Percentiles rank a stretch among this genome's conserved stretches.
Conservation (phyloP, 768 basidiomycete species). For the Kwoniella sp. region DNA sequence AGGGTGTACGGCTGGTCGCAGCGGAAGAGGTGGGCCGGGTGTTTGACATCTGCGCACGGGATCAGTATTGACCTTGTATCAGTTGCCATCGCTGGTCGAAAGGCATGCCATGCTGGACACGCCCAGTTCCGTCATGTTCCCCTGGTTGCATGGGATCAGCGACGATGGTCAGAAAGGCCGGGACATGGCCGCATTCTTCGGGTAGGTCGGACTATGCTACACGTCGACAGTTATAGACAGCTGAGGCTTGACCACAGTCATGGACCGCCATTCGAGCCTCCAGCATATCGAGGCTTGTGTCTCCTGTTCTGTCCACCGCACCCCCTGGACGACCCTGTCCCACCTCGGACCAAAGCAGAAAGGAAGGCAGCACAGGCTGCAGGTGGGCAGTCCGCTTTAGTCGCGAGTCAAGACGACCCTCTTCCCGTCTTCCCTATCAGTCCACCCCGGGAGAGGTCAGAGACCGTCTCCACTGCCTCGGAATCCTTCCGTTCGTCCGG, state of each 20-base stretch:
- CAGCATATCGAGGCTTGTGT: slow-evolving; percentile 44
- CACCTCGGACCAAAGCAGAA: no score
- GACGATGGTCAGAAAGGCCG: slow-evolving; percentile 42
- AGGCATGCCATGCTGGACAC: slow-evolving; percentile 41
- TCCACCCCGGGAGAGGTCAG: slow-evolving; percentile 32
- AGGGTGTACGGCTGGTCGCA: slow-evolving; percentile 36
- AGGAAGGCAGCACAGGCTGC: no score
- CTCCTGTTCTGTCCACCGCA: slow-evolving; percentile 39
- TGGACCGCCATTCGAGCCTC: slow-evolving; percentile 44
- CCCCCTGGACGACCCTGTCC: slow-evolving; percentile 26
- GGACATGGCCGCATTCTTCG: slow-evolving; percentile 47
- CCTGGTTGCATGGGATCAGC: slow-evolving; percentile 49
- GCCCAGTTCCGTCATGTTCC: slow-evolving; percentile 45
- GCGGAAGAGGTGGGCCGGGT: slow-evolving; percentile 32
- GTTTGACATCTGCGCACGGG: not conserved
- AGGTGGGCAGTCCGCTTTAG: no score
- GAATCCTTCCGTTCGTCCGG: slow-evolving; percentile 25
- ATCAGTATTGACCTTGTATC: not conserved
- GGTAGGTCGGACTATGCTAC: slow-evolving; percentile 22
- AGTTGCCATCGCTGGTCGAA: slow-evolving; percentile 36
- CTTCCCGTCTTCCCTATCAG: no score
- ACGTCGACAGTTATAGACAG: not conserved
- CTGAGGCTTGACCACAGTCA: slow-evolving; percentile 4
- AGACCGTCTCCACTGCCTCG: slow-evolving; percentile 39
- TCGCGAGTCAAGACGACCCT: no score